Evolutionary conservation across 768 basidiomycete species (phyloP), one percentile per base, ranked within the genome.

Genomic region (Boletus reticulatus): DNA sequence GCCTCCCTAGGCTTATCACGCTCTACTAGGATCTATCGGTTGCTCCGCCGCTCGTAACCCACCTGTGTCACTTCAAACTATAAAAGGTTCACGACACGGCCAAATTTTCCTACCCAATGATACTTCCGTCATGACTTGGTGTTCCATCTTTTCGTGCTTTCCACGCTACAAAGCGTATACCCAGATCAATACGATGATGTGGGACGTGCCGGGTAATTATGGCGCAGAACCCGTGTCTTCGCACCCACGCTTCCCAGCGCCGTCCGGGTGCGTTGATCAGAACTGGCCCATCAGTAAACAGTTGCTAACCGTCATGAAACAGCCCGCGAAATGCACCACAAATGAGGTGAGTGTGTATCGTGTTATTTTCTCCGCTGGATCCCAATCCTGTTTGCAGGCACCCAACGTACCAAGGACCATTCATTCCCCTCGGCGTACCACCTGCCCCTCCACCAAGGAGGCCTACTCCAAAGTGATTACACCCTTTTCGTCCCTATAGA

Each of bases 131-230:
- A 71, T 71, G 70, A 56, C 71, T 51, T 59, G 70, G 56, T 71
- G 70, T 55, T 67, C 71, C 19, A 16, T 63, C 43, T 53, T 73
- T 31, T 62, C 68, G 4, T 67, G 54, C 49, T 73, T 71, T 44
- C 71, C 70, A 12, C 72, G 67, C 60, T 69, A 72, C 6, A 73
- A 62, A 43, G 57, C 70, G 43, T 73, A 73, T 24, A 73, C 65
- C 7, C 66, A 73, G 41, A 55, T 71, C n/a, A 70, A 71, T 29
- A 22, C 67, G 20, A 58, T 48, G 61, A 62, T 49, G 69, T 73
- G 67, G 70, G 71, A 71, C 31, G 4, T 57, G 48, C 60, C 62
- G 6, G 69, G 61, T 2, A 58, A 61, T 20, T 10, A 56, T 34
- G 38, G 50, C 34, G 41, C 61, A 51, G 59, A 64, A 38, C 55